Evolutionary conservation across 768 basidiomycete genomes (phyloP), one percentile per base, ranked within the genome.

Genomic region (Macrolepiota fuliginosa): DNA sequence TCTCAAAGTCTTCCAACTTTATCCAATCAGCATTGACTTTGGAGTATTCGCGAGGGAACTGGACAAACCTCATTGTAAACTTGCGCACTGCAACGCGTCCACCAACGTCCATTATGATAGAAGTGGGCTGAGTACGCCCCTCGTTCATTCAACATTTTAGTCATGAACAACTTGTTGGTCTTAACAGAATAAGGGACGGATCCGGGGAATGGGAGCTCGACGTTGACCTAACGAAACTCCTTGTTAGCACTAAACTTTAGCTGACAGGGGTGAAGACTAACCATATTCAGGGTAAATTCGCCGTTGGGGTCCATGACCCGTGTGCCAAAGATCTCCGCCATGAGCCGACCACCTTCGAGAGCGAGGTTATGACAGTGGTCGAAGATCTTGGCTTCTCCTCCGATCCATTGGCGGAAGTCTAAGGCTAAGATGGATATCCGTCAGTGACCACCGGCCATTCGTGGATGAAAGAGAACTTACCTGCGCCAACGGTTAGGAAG

Each of bases 381-480:
- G 64, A 82, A 84, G 62, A 95, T 94, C 49, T 77, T 79, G 25
- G 81, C 71, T 70, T 95, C 92, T 5, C 93, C 92, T 1, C 93
- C 92, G 1, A 93, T 72, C 76, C 82, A 83, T 61, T 80, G 68
- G 29, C 93, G 83, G 74, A 94, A 94, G 32, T 86, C 81, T 4
- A 93, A 70, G 0, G 92, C 92, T 84, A 59, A 27, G 17, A 11
- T 27, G 51, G 39, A 24, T 11, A 36, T 25, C 17, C 29, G 29
- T n/a, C 4, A 47, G 4, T 32, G 25, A 59, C 22, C 7, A 12
- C 7, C 15, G 51, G 51, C 2, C 7, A 59, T 15, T 7, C 7
- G 1, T 12, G 42, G 25, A 55, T 45, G 17, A 12, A n/a, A 22
- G 1, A 13, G 29, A 13, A 62, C 74, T 60, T 56, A 86, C 87